A percentile compares a stretch with the other conserved stretches of the same genome.
These are phyloP conservation scores for Lepidium africanum DNA, from an alignment of 345 rosid species.

Conservation along the genomic window DNA sequence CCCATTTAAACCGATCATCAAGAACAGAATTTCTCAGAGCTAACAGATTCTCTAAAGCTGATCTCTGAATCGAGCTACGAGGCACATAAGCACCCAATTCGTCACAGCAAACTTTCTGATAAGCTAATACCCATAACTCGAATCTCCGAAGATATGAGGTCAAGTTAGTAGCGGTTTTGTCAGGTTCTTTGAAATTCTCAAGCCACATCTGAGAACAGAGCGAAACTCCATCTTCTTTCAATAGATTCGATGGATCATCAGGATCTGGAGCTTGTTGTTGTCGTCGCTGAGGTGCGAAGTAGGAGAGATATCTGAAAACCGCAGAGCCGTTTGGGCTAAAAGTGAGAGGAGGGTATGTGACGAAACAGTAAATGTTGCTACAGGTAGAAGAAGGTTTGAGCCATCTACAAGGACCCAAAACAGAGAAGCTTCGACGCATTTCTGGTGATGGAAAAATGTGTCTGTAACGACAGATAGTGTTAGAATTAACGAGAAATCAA, in stretches of 20 bases:
- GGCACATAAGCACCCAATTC: slow-evolving; percentile 87
- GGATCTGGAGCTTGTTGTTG: slow-evolving; percentile 60
- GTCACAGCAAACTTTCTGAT: slow-evolving; percentile 84
- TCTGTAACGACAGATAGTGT: not conserved
- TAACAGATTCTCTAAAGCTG: slow-evolving; percentile 75
- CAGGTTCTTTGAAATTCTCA: slow-evolving; percentile 48
- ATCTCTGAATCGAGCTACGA: slow-evolving; percentile 65
- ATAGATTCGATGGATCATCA: slow-evolving; percentile 66
- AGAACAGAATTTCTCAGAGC: slow-evolving; percentile 87
- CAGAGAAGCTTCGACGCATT: slow-evolving; percentile 46
- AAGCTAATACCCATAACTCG: slow-evolving; percentile 90
- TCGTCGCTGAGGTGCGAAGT: slow-evolving; percentile 43
- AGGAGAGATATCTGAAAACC: slow-evolving; percentile 44
- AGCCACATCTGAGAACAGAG: slow-evolving; percentile 97
- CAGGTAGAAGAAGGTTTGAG: slow-evolving; percentile 20
- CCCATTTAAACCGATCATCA: slow-evolving; percentile 92
- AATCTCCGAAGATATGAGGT: slow-evolving; percentile 64
- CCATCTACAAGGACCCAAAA: slow-evolving; percentile 24
- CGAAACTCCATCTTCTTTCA: slow-evolving; percentile 92
- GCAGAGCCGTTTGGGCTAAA: slow-evolving; percentile 20
- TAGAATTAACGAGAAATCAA: not conserved
- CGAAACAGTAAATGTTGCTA: slow-evolving; percentile 9
- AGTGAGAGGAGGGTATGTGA: slow-evolving; percentile 16
- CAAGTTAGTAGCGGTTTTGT: slow-evolving; percentile 49
- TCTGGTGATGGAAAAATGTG: slow-evolving; percentile 12